Base-by-base conservation (phyloP, 352 stramenopile species). In the Pythium monospermum region DNA sequence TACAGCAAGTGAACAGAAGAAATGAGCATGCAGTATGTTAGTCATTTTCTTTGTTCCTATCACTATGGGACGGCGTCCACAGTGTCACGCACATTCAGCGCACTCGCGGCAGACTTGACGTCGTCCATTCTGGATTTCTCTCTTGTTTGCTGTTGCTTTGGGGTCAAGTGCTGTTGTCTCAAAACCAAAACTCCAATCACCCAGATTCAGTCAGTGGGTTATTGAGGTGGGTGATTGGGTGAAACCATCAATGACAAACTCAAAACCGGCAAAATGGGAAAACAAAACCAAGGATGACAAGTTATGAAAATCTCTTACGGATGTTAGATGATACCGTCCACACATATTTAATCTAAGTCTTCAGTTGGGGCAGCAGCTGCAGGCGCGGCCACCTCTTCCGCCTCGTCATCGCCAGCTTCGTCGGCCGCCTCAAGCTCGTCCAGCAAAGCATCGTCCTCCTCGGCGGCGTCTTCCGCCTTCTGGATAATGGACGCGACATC, bases 321-420 rank as follows among this genome's bases (percentile, higher is more conserved):
- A n/a, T n/a, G n/a, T n/a, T n/a, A n/a, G n/a, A n/a, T n/a, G n/a
- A n/a, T n/a, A n/a, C n/a, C n/a, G n/a, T n/a, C n/a, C n/a, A n/a
- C n/a, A n/a, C n/a, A n/a, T n/a, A n/a, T n/a, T 89, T 87, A 91
- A 74, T 91, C 80, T 85, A 91, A 72, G 60, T 91, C 80, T 67
- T 82, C 73, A 52, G 69, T 81, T 44, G 77, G 61, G 39, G 81
- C 61, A 38, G 68, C 64, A 38, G 68, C 64, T 45, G 57, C 44
- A 8, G 57, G 53, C 2, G 65, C 49, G 16, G 58, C 52, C 26
- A 64, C 69, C 27, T 37, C 61, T n/a, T 27, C 45, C n/a, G 49
- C 59, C 4, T 51, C 62, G 32, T 61, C 58, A 19, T 65, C 73
- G 8, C 70, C 70, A 10, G 69, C 56, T 18, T 83, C 71, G 1